Percentiles rank a stretch among this genome's conserved stretches.
These are phyloP conservation scores for Ascochyta lentis DNA, from an alignment of 2,329 filamentous ascomycete species.

Conservation along the genomic window DNA sequence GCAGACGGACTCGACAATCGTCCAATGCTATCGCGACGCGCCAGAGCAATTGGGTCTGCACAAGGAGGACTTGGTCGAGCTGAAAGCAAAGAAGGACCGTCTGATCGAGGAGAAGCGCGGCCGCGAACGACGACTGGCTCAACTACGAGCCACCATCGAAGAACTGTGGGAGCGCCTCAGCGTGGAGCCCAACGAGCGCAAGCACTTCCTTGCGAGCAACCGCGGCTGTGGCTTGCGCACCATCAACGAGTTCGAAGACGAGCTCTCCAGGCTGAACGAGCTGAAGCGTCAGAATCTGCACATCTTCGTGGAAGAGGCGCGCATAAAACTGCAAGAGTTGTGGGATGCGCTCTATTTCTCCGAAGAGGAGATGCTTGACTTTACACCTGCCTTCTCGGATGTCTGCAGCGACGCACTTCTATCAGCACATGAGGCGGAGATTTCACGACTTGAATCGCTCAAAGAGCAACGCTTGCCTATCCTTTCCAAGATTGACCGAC, in stretches of 20 bases:
- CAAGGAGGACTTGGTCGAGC: constrained; percentile 78
- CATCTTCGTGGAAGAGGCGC: constrained; percentile 92
- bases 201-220: constrained; percentile 83
- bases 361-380: constrained; percentile 98
- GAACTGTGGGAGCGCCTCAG: constrained; percentile 87
- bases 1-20: constrained; percentile 85
- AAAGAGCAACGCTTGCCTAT: constrained; percentile 87
- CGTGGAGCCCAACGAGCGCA: constrained; percentile 81
- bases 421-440: constrained; percentile 93
- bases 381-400: constrained; percentile 95
- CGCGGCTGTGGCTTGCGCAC: constrained; percentile 88
- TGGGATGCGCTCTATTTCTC: constrained; percentile 96
- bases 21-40: constrained; percentile 86
- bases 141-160: constrained; percentile 80
- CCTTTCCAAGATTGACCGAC: constrained; percentile 80
- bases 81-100: constrained; percentile 79
- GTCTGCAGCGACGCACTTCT: constrained; percentile 96
- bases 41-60: constrained; percentile 95
- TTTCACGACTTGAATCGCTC: constrained; percentile 78
- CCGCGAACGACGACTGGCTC: constrained; percentile 78
- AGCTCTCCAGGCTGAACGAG: constrained; percentile 84
- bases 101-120: constrained; percentile 86
- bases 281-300: constrained; percentile 95
- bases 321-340: constrained; percentile 87
- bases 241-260: constrained; percentile 96